These are phyloP conservation scores for Tulasnella sp. DNA, from an alignment of 768 basidiomycete genomes.

Conservation along the genomic window DNA sequence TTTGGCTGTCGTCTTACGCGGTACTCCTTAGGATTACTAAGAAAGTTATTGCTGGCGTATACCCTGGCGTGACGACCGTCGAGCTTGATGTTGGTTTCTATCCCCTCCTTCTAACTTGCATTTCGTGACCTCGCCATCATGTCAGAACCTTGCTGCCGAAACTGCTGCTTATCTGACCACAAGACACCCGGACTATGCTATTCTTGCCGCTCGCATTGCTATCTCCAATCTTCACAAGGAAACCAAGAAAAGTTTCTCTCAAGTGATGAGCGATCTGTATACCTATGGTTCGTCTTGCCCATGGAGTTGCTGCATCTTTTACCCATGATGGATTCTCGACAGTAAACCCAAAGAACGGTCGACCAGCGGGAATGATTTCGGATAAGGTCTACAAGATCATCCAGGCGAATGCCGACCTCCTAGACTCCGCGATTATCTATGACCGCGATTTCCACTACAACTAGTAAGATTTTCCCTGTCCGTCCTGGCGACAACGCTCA, in stretches of 20 bases:
- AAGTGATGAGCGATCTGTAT: conserved; percentile 84
- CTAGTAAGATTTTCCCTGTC: conserved; percentile 41
- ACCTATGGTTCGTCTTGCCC: conserved; percentile 53
- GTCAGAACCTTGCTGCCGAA: conserved; percentile 87
- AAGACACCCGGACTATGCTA: conserved; percentile 93
- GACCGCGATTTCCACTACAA: conserved; percentile 98
- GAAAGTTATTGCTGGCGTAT: conserved; percentile 88
- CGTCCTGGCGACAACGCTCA: not conserved
- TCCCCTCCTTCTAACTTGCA: not conserved
- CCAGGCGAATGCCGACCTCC: conserved; percentile 59
- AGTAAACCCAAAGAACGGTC: conserved; percentile 95
- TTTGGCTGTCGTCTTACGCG: not conserved
- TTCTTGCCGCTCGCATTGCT: conserved; percentile 96
- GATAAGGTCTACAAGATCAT: conserved; percentile 74
- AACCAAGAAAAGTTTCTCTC: conserved; percentile 93
- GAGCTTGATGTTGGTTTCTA: conserved; percentile 73
- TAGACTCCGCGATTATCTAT: conserved; percentile 95
- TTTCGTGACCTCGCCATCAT: not conserved
- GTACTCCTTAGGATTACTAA: conserved; percentile 53
- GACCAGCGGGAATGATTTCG: conserved; percentile 81
- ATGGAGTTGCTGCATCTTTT: not conserved
- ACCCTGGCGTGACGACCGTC: conserved; percentile 90
- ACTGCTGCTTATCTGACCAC: conserved; percentile 97
- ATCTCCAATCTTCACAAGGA: conserved; percentile 99
- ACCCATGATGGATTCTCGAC: not conserved